phyloP scores from a whole-genome alignment of 768 basidiomycete species.

The Psilocybe azurescens region DNA sequence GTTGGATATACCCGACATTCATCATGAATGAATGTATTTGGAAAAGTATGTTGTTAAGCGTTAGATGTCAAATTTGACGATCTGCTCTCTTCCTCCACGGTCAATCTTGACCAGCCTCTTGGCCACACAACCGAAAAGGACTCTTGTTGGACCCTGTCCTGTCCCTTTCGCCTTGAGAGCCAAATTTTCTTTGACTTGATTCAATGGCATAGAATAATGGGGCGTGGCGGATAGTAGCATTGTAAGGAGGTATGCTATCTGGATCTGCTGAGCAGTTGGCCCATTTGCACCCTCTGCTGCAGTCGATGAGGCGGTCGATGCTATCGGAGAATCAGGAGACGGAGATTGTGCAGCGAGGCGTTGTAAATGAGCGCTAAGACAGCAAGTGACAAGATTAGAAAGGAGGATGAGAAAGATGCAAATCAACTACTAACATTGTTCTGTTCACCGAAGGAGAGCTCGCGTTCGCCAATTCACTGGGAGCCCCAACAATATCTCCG shows the following conservation, averaged over 20 bases:
- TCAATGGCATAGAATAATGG: slow-evolving; percentile 61
- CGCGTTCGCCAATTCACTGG: slow-evolving; percentile 14
- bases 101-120: slow-evolving; percentile 82
- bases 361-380: slow-evolving; percentile 59
- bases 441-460: slow-evolving; percentile 34
- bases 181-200: slow-evolving; percentile 64
- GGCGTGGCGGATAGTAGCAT: slow-evolving; percentile 59
- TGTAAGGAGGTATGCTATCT: slow-evolving; percentile 71
- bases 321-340: slow-evolving; percentile 59
- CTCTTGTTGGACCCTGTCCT: slow-evolving; percentile 58
- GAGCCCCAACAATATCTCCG: slow-evolving; percentile 68
- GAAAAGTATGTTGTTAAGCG: background rate
- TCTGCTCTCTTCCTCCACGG: slow-evolving; percentile 74
- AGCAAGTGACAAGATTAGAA: slow-evolving; percentile 6
- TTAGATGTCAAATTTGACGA: slow-evolving; percentile 72
- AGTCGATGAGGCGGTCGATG: slow-evolving; percentile 55
- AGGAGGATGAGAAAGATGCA: background rate
- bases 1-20: slow-evolving; percentile 15
- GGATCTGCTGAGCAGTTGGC: slow-evolving; percentile 70
- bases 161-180: slow-evolving; percentile 44
- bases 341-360: slow-evolving; percentile 55
- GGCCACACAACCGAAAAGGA: slow-evolving; percentile 81
- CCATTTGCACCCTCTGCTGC: slow-evolving; percentile 25
- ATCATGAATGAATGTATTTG: background rate
- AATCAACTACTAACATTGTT: slow-evolving; percentile 22